Evolutionary conservation across 257 asterid genomes (phyloP).

Genomic region (Lycium ferocissimum): DNA sequence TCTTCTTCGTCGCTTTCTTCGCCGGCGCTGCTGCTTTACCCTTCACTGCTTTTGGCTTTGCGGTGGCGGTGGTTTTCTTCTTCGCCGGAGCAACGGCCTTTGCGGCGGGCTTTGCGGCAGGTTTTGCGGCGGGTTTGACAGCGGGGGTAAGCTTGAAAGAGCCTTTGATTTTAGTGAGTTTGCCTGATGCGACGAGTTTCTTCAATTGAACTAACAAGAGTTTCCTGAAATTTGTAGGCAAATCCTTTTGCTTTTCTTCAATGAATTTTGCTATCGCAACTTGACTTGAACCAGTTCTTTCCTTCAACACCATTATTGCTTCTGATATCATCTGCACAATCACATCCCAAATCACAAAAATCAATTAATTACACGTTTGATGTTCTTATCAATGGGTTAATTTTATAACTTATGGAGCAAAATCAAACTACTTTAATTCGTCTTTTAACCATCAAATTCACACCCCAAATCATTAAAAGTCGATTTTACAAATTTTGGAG

Average conservation of each 20-base stretch:
- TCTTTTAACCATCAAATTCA: no score
- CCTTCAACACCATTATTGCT: conserved; percentile 62
- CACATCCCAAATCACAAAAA: neutral
- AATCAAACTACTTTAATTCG: no score
- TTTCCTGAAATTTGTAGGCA: conserved; percentile 63
- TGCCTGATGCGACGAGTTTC: conserved; percentile 58
- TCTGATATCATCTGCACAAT: conserved; percentile 60
- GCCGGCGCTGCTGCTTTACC: conserved; percentile 32
- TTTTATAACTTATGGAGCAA: neutral
- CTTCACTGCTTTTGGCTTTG: conserved; percentile 45
- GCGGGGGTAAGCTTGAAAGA: conserved; percentile 54
- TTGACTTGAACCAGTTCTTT: conserved; percentile 69
- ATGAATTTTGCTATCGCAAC: conserved; percentile 65
- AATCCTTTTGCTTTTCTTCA: conserved; percentile 62
- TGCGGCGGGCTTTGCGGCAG: neutral
- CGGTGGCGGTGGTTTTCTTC: neutral
- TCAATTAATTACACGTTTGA: no score
- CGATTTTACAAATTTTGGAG: no score
- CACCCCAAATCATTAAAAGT: no score
- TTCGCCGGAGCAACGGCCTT: neutral
- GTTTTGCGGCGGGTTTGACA: conserved; percentile 10
- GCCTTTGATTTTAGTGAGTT: conserved; percentile 56
- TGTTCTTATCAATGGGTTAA: neutral
- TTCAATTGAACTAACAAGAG: conserved; percentile 56
- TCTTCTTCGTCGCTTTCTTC: conserved; percentile 36